phyloP scores from a whole-genome alignment of 2,329 filamentous ascomycete species.

The Rhexocercosporidium sp. region DNA sequence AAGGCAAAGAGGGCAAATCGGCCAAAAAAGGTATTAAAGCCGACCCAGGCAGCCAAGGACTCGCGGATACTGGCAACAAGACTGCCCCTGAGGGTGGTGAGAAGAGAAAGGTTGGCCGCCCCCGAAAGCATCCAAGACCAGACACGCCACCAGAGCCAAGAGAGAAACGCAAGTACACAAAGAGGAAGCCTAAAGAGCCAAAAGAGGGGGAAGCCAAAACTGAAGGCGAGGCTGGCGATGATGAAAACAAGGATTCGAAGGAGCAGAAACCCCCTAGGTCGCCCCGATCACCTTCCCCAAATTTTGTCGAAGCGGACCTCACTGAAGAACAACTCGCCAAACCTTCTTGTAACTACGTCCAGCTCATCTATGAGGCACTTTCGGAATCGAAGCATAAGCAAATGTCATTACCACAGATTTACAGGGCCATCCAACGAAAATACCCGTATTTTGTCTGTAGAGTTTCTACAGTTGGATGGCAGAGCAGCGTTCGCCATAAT shows the following conservation, averaged over 20 bases:
- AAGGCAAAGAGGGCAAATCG: conserved; percentile 46
- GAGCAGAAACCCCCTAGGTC: conserved; percentile 54
- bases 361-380: conserved; percentile 62
- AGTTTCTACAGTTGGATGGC: conserved; percentile 60
- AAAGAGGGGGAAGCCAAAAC: conserved; percentile 51
- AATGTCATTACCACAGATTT: conserved; percentile 64
- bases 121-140: conserved; percentile 65
- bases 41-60: background rate
- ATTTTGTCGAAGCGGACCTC: conserved; percentile 58
- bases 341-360: conserved; percentile 61
- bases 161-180: conserved; percentile 71
- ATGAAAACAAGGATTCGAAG: conserved; percentile 61
- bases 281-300: conserved; percentile 56
- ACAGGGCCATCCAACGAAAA: conserved; percentile 60
- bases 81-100: conserved; percentile 42
- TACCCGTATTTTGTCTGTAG: conserved; percentile 63
- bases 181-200: conserved; percentile 59
- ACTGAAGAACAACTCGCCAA: conserved; percentile 78
- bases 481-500: conserved; percentile 67
- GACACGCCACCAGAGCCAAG: conserved; percentile 59
- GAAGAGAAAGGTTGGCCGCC: conserved; percentile 71
- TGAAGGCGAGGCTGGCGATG: conserved; percentile 59
- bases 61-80: conserved; percentile 1
- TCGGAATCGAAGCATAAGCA: conserved; percentile 52
- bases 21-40: conserved; percentile 52